Evolutionary conservation across 83 land plant species (phyloP).

Genomic region (Picea abies): DNA sequence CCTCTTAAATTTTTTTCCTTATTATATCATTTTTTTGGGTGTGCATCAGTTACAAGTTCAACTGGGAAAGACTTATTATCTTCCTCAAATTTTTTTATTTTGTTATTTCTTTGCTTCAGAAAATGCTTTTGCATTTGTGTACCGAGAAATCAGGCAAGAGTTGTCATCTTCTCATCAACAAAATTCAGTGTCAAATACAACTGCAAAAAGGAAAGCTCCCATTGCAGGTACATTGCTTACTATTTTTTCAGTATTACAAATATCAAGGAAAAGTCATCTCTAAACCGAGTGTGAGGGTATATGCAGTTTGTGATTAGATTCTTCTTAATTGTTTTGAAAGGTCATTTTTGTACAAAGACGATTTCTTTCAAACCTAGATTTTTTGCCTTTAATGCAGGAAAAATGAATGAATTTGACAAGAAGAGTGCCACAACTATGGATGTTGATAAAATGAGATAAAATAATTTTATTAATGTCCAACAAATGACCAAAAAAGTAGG

Average conservation of each 20-base stretch:
- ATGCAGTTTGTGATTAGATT: background rate
- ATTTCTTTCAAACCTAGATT: background rate
- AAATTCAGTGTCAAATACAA: conserved; percentile 17
- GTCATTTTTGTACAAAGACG: background rate
- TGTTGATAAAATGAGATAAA: too few species aligned
- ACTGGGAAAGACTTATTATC: too few species aligned
- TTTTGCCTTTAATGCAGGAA: background rate
- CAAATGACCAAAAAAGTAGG: too few species aligned
- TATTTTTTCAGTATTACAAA: background rate
- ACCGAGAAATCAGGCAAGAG: conserved; percentile 55
- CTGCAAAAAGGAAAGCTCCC: conserved; percentile 51
- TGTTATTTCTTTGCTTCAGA: conserved; percentile 31
- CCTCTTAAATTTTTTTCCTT: too few species aligned
- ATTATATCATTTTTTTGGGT: too few species aligned
- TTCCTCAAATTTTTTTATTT: too few species aligned
- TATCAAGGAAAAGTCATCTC: background rate
- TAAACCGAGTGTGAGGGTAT: background rate
- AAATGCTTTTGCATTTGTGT: conserved; percentile 85
- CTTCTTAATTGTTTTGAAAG: too few species aligned
- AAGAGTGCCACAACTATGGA: background rate
- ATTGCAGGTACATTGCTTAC: conserved; percentile 1
- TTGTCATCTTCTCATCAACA: conserved; percentile 2
- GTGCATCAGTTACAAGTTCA: too few species aligned
- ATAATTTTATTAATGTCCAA: too few species aligned
- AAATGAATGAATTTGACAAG: background rate